Evolutionary conservation across 108 stramenopile species (phyloP), one percentile per base, ranked within the genome.

Genomic region (Pseudonitzschia multiseries): DNA sequence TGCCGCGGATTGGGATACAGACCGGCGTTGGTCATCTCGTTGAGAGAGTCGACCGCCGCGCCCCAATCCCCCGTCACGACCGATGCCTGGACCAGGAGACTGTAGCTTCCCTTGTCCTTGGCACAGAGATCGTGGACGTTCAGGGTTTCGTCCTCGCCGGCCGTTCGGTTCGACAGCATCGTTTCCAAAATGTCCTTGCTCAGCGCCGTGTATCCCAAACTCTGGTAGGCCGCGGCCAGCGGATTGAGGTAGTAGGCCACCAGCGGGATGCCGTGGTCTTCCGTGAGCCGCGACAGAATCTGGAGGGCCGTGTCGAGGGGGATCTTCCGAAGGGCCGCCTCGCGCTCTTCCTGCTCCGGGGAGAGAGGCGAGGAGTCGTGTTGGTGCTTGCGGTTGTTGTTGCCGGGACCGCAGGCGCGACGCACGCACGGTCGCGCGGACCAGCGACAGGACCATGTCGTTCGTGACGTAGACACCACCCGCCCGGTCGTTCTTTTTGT

Each of bases 91-190:
- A 93, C 89, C 69, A 93, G 65, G 21, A 93, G 69, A n/a, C 85
- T 72, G 72, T 93, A 93, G 8, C 84, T 87, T 5, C 79, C 89
- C 57, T 88, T 87, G 80, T 89, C 86, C 75, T 90, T 90, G 57
- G 86, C 84, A 33, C 79, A 62, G 1, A 87, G 63, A 57, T 87
- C 86, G 59, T 85, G 44, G 0, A 83, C 81, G 65, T 86, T 85
- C 10, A 83, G 73, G 36, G 36, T 68, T 33, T 78, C 74, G 69
- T 86, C 85, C 2, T 81, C 79, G 12, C 83, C 79, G 21, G 74
- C 83, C 3, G 68, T 68, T 17, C 87, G 84, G 78, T 92, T 85
- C 2, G 81, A 69, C 41, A 92, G 75, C 69, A 79, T 51, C n/a
- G 31, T 69, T 14, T 85, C 71, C 43, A 92, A 69, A 29, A 92